Base-by-base conservation (phyloP, 106 monocot species). In the Dendrobium nobile region DNA sequence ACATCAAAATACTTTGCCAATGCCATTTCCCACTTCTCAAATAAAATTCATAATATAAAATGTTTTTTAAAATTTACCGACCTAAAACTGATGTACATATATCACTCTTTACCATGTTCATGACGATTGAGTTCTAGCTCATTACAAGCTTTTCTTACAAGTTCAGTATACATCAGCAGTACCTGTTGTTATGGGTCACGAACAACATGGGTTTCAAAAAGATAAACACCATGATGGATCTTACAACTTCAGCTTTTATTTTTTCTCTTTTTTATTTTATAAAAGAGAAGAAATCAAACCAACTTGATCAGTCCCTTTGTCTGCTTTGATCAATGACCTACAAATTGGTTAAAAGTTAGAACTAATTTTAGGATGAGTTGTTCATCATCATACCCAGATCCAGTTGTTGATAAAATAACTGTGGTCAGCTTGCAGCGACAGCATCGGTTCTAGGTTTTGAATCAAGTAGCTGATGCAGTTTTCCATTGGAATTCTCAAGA, bases 381-480 rank as follows among this genome's bases (percentile, higher is more conserved):
- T 61, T n/a, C 33, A 5, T 27, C 33, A 7, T 31, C 33, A 31
- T 15, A 70, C 15, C n/a, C 33, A 70, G 70, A 70, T 70, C 33
- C 37, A 15, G 27, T 20, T 18, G 2, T 20, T 16, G 16, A n/a
- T 9, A 0, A 70, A 13, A 11, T 2, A 31, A 16, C 22, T 67
- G 24, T 11, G 15, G 70, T 87, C 77, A 87, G 84, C 80, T 84
- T 47, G 83, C 87, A 1, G 78, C 81, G 4, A 84, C 72, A 42
- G 80, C 77, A 75, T 86, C 82, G 16, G 78, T 82, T 26, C 75
- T 79, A 11, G 73, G 79, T 11, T 42, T 67, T 2, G 83, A 77
- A 74, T 78, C 81, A 9, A 87, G 40, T 22, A 87, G 87, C 73
- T 87, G 87, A 26, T 64, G 81, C 19, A 84, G 77, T 47, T 80